phyloP scores from a whole-genome alignment of 768 basidiomycete species.

The Termitomyces sp. region DNA sequence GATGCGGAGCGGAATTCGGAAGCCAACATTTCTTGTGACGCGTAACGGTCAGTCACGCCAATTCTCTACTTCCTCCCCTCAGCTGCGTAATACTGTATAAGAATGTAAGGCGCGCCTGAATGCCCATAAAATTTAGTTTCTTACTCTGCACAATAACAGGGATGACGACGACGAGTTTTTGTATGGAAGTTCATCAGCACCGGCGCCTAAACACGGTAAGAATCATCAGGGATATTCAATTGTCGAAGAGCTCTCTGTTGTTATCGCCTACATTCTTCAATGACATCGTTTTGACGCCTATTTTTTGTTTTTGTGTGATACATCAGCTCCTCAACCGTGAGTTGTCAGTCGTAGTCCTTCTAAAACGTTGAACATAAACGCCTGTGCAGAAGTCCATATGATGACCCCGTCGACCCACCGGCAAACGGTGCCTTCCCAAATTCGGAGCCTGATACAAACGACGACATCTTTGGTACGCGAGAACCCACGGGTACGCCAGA shows the following conservation, averaged over 20 bases:
- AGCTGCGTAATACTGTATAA: background rate
- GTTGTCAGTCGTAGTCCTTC: slow-evolving; percentile 32
- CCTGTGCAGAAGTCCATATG: slow-evolving; percentile 29
- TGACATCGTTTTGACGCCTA: slow-evolving; percentile 41
- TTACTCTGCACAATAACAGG: slow-evolving; percentile 32
- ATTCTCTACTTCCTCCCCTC: slow-evolving; percentile 4
- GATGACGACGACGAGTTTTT: slow-evolving; percentile 83
- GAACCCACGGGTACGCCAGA: slow-evolving; percentile 16
- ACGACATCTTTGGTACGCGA: slow-evolving; percentile 26
- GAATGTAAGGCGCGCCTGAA: slow-evolving; percentile 16
- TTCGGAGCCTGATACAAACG: slow-evolving; percentile 42
- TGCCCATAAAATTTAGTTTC: background rate
- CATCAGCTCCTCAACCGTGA: slow-evolving; percentile 63
- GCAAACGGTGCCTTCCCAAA: slow-evolving; percentile 50
- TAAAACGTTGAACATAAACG: slow-evolving; percentile 15
- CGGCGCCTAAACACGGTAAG: slow-evolving; percentile 48
- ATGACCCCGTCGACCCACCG: slow-evolving; percentile 41
- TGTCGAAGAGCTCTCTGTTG: slow-evolving; percentile 24
- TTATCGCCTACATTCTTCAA: slow-evolving; percentile 31
- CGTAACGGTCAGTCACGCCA: slow-evolving; percentile 12
- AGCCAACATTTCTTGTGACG: slow-evolving; percentile 20
- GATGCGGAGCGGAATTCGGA: slow-evolving; percentile 19
- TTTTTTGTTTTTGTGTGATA: slow-evolving; percentile 38
- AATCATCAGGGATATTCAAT: slow-evolving; percentile 19
- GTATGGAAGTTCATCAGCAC: slow-evolving; percentile 55